A percentile compares a stretch with the other conserved stretches of the same genome.
phyloP scores from a whole-genome alignment of 169 alveolate genomes.

The Plasmodium falciparum region DNA sequence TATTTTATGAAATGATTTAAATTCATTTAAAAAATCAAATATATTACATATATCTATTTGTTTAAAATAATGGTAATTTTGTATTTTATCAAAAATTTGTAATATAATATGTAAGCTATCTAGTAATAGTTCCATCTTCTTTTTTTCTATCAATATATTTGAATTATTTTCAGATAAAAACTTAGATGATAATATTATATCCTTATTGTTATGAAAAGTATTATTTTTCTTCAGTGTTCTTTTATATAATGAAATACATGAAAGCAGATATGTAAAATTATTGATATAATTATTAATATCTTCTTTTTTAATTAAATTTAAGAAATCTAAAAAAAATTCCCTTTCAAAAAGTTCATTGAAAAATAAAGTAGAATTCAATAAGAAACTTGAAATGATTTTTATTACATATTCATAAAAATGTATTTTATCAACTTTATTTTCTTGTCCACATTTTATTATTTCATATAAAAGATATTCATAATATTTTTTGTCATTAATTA shows the following conservation, averaged over 20 bases:
- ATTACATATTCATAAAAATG: conserved; percentile 34
- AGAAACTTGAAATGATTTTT: conserved; percentile 43
- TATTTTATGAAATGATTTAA: conserved; percentile 46
- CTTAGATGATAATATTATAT: background rate
- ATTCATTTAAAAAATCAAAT: conserved; percentile 72
- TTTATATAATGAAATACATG: conserved; percentile 73
- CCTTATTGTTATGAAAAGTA: background rate
- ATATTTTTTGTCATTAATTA: conserved; percentile 24
- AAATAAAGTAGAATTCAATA: conserved; percentile 18
- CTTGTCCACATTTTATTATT: conserved; percentile 27
- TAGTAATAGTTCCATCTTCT: conserved; percentile 22
- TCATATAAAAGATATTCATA: conserved; percentile 47
- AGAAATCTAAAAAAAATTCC: conserved; percentile 34
- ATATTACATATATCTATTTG: conserved; percentile 66
- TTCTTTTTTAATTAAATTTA: conserved; percentile 37
- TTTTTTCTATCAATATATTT: background rate
- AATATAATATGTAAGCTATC: conserved; percentile 33
- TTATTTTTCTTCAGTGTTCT: conserved; percentile 29
- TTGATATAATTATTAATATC: conserved; percentile 34
- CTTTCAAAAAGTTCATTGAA: conserved; percentile 41
- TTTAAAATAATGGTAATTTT: conserved; percentile 28
- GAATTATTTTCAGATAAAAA: background rate
- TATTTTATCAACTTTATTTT: conserved; percentile 24
- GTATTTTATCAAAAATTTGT: conserved; percentile 35
- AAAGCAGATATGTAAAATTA: conserved; percentile 65